A percentile compares a stretch with the other conserved stretches of the same genome.
Evolutionary conservation across 2,329 filamentous ascomycete genomes (phyloP).

Genomic region (Exophiala calicioides): DNA sequence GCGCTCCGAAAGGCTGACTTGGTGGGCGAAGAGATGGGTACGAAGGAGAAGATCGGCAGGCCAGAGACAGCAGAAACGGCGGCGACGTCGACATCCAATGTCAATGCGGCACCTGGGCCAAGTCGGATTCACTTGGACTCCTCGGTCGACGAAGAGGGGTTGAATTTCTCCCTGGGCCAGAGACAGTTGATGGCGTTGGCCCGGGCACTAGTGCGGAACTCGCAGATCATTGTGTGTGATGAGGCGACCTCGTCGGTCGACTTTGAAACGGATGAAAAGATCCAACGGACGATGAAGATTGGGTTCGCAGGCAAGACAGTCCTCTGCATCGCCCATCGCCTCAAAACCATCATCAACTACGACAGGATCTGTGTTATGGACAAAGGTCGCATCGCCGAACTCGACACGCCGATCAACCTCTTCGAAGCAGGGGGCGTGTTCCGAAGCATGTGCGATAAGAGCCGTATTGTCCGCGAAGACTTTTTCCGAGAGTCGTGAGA

Average conservation of each 20-base stretch:
- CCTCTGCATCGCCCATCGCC: constrained; percentile 86
- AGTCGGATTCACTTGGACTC: constrained; percentile 77
- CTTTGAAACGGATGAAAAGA: constrained; percentile 95
- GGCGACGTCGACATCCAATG: constrained; percentile 25
- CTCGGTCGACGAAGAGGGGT: constrained; percentile 85
- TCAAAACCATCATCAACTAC: constrained; percentile 90
- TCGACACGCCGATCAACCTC: constrained; percentile 73
- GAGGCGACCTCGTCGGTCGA: constrained; percentile 92
- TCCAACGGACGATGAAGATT: constrained; percentile 81
- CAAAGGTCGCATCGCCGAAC: constrained; percentile 78
- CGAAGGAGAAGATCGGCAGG: constrained; percentile 49
- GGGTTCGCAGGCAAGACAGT: constrained; percentile 86
- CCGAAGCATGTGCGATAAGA: constrained; percentile 83
- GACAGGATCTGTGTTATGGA: constrained; percentile 98
- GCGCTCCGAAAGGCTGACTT: constrained; percentile 49
- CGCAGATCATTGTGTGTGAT: constrained; percentile 93
- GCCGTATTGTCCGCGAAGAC: constrained; percentile 64
- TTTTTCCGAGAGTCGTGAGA: constrained; percentile 28
- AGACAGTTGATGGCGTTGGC: constrained; percentile 94
- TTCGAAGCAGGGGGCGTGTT: constrained; percentile 80
- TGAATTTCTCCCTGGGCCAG: constrained; percentile 95
- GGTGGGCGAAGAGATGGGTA: constrained; percentile 49
- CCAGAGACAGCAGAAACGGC: constrained; percentile 34
- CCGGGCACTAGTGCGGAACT: constrained; percentile 80
- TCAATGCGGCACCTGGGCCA: constrained; percentile 27